Conservation (phyloP, 2,329 filamentous ascomycete genomes). For the Calonectria pseudoturangicola region DNA sequence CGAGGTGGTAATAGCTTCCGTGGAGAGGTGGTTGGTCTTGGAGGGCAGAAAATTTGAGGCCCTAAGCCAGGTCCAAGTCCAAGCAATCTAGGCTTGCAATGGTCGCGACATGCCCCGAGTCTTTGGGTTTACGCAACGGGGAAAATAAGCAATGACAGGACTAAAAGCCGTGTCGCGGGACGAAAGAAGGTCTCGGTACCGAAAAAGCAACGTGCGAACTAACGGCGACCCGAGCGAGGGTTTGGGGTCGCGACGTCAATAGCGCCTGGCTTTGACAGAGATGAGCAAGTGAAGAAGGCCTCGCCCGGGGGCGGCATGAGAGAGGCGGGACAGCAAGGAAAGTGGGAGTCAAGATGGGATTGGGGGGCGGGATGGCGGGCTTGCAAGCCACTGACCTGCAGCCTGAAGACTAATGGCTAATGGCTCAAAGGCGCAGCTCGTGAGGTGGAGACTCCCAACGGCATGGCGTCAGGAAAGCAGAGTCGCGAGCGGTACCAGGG, state of each 20-base stretch:
- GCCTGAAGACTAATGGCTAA: constrained; percentile 31
- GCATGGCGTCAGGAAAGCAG: constrained; percentile 37
- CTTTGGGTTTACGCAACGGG: not conserved
- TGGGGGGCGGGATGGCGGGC: constrained; percentile 29
- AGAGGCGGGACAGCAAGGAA: constrained; percentile 21
- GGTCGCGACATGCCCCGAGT: constrained; percentile 12
- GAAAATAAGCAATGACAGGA: not conserved
- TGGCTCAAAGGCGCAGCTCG: constrained; percentile 33
- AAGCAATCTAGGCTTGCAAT: constrained; percentile 11
- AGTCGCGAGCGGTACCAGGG: not conserved
- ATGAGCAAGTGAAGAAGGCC: constrained; percentile 8
- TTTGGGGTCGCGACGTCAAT: constrained; percentile 23
- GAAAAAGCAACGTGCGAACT: constrained; percentile 32
- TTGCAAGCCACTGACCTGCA: constrained; percentile 37
- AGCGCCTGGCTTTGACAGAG: constrained; percentile 12
- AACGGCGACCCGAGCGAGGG: constrained; percentile 21
- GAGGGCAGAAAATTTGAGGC: constrained; percentile 6
- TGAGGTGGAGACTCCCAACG: constrained; percentile 34
- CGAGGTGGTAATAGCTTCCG: constrained; percentile 9
- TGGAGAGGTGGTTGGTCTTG: constrained; percentile 14
- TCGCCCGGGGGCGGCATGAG: constrained; percentile 14
- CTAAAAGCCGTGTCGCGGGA: constrained; percentile 13
- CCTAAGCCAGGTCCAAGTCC: constrained; percentile 11
- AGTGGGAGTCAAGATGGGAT: constrained; percentile 32
- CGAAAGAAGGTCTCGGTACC: constrained; percentile 7